phyloP scores from a whole-genome alignment of 208 protist genomes.

The Angomonas deanei region DNA sequence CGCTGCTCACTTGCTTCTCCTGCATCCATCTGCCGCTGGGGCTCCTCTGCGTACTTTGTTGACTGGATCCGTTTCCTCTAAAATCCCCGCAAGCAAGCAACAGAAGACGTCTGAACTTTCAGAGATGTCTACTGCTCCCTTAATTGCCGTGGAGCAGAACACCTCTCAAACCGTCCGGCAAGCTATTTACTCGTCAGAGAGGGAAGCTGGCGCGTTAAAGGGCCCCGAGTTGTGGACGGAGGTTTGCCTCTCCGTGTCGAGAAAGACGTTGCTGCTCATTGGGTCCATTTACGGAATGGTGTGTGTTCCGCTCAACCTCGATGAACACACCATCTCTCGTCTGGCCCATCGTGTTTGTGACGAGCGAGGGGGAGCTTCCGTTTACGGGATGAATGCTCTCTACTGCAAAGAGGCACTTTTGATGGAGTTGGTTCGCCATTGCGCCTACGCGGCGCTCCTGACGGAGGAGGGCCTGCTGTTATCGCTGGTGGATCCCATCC shows the following conservation, averaged over 20 bases:
- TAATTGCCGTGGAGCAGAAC: neutral
- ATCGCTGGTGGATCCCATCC: neutral
- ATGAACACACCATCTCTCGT: slow-evolving; percentile 9
- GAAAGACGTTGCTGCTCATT: slow-evolving; percentile 16
- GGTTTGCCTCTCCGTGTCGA: neutral
- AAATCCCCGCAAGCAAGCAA: no score
- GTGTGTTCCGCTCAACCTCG: slow-evolving; percentile 21
- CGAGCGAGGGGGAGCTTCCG: slow-evolving; percentile 18
- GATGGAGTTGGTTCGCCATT: neutral
- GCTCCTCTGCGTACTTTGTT: neutral
- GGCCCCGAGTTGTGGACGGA: neutral
- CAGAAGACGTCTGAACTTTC: no score
- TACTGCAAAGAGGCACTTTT: neutral
- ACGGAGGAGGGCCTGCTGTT: slow-evolving; percentile 16
- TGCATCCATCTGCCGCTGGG: neutral
- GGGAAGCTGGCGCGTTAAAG: neutral
- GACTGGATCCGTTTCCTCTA: no score
- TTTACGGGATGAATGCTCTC: slow-evolving; percentile 12
- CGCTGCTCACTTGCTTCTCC: neutral
- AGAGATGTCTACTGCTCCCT: no score
- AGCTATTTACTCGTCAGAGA: neutral
- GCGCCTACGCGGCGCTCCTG: slow-evolving; percentile 8
- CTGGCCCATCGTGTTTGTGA: slow-evolving; percentile 20
- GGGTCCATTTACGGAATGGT: slow-evolving; percentile 63
- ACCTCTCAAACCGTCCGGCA: neutral